Base-by-base conservation (phyloP, 2,329 filamentous ascomycete genomes). In the Colletotrichum tropicicola region DNA sequence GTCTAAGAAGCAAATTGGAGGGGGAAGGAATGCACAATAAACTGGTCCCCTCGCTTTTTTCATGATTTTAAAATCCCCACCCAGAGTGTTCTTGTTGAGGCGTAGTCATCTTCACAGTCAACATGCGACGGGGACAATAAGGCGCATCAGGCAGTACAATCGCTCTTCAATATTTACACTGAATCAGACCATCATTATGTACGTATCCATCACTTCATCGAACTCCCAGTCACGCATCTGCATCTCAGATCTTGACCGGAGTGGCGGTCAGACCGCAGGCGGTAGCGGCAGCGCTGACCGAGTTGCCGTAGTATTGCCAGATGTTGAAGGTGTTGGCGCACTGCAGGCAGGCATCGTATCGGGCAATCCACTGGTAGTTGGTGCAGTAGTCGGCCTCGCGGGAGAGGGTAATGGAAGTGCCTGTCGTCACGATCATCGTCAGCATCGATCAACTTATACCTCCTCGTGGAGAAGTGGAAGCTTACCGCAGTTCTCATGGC, bases 401-500 rank as follows among this genome's bases (percentile, higher is more conserved):
- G 30, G 73, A 74, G 30, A 75, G 73, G 19, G 77, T 71, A 21
- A 79, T 77, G 35, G 78, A 77, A 43, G 73, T 70, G 51, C 73
- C 71, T 75, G 15, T n/a, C n/a, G n/a, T n/a, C n/a, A n/a, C n/a
- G n/a, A n/a, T n/a, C n/a, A n/a, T n/a, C n/a, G n/a, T n/a, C n/a
- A n/a, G n/a, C n/a, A n/a, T n/a, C n/a, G n/a, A n/a, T n/a, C n/a
- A n/a, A n/a, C n/a, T n/a, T n/a, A n/a, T n/a, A n/a, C n/a, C n/a
- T n/a, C n/a, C n/a, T n/a, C n/a, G n/a, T 10, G 17, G 27, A 10
- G 3, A 37, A 3, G 8, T 4, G 5, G 9, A 7, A 23, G 73
- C 79, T 64, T 74, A 84, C 83, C 83, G 74, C 83, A 85, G 72
- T 80, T 80, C 68, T 80, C 77, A 68, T 85, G 83, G 73, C 84